Evolutionary conservation across 495 filamentous ascomycete genomes (phyloP), one percentile per base, ranked within the genome.

Genomic region (Podospora bellae-mahoneyi): DNA sequence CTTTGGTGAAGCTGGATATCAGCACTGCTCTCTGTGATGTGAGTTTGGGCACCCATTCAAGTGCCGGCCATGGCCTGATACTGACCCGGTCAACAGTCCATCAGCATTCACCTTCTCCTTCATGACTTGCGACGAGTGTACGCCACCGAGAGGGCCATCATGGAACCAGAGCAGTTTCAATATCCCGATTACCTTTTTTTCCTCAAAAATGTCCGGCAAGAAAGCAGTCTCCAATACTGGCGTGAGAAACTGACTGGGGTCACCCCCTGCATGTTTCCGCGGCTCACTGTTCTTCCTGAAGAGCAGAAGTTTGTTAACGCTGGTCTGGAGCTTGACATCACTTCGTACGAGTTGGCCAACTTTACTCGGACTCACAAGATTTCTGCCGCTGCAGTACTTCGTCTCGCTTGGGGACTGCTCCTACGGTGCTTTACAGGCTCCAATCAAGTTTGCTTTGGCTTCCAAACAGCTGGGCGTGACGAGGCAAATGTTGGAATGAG

Each of bases 381-480:
- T 0, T 72, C 75, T 0, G 67, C 74, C 20, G 79, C 75, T 4
- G 72, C 76, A 2, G 64, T 84, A 30, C 72, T 84, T n/a, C 76
- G 77, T n/a, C 77, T 82, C n/a, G 82, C 82, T 1, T 84, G 82
- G 82, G 77, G 73, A 4, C 73, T 84, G 27, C 64, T 83, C 7
- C 68, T 84, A 9, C 76, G 81, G n/a, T 79, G 76, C 60, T 84
- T 79, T 60, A 77, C 78, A 0, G 79, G 81, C 5, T 74, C 68
- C 7, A 74, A 78, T 59, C 72, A 73, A 6, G 76, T 83, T 15
- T 81, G 76, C 67, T 84, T 82, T 61, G 82, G 82, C 2, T 82
- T 75, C 68, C 79, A 78, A 58, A 76, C 79, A 3, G 68, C 71
- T 2, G 82, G 82, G 60, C 77, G 82, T n/a, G 77, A 80, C 28